These are phyloP conservation scores for Scedosporium boydii DNA, from an alignment of 2,329 filamentous ascomycete genomes.

Conservation along the genomic window DNA sequence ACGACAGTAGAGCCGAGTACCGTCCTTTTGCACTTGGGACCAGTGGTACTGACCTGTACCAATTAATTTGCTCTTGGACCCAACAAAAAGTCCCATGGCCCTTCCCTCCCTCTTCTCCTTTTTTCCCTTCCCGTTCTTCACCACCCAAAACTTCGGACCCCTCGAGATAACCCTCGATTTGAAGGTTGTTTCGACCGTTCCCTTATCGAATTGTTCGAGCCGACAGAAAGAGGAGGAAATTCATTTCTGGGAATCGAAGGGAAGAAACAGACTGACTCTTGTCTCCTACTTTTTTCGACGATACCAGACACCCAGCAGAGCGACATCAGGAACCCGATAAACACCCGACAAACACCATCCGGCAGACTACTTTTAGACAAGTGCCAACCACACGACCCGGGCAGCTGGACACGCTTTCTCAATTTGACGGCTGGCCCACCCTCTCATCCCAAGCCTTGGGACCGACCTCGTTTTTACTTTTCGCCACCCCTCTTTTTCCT, in stretches of 20 bases:
- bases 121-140: constrained; percentile 1
- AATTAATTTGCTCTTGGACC: neutral
- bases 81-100: constrained; percentile 4
- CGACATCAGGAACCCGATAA: neutral
- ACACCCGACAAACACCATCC: neutral
- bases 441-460: neutral
- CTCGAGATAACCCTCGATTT: neutral
- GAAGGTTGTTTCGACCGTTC: neutral
- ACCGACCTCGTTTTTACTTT: neutral
- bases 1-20: neutral
- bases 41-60: neutral
- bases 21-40: neutral
- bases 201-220: neutral
- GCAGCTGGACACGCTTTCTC: constrained; percentile 1
- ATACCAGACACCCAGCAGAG: neutral
- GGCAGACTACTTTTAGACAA: neutral
- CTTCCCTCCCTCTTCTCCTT: constrained; percentile 1
- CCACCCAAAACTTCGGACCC: constrained; percentile 1
- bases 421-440: neutral
- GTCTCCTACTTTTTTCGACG: neutral
- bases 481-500: neutral
- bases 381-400: neutral
- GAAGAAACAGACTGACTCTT: neutral
- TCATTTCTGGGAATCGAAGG: neutral
- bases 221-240: constrained; percentile 1